Evolutionary conservation across 2,329 filamentous ascomycete genomes (phyloP), one percentile per base, ranked within the genome.

Genomic region (Ascochyta fabae): DNA sequence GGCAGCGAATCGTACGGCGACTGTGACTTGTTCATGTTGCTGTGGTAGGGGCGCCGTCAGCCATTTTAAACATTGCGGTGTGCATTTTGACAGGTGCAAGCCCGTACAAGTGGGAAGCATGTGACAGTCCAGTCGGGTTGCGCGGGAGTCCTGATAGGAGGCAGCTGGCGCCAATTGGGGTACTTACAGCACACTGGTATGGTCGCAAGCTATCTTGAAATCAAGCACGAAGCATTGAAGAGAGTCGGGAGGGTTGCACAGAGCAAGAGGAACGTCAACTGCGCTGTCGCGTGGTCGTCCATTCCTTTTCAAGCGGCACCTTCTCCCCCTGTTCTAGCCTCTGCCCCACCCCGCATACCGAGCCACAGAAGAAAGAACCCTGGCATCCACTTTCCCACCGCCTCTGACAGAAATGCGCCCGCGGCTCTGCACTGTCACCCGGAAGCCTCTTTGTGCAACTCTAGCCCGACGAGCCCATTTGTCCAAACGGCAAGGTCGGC

Each of bases 1-100:
- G 77, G 69, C 34, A 77, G 66, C 47, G 71, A 68, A 39, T 74
- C 71, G 60, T 69, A 70, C 12, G 69, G 65, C 19, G 66, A 68
- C 19, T 62, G 64, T 45, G 65, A 40, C 58, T 68, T 67, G 40
- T 62, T 68, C 66, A 69, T 69, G 46, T 38, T 65, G 62, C 45
- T 51, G 35, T 26, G 39, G 24, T 15, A 23, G 33, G 4, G 22
- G 26, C n/a, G 16, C 23, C 2, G 49, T 58, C 44, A 58, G 55
- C 38, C 23, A 44, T 31, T 48, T 39, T 29, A 19, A 24, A 42
- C n/a, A 26, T 51, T 38, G 48, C 54, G 43, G 54, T 52, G 54
- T 57, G 51, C 43, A 48, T 22, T 48, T 44, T 44, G 54, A 55
- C 39, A 61, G 56, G 49, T 29, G 40, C 29, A 42, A 36, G 38